These are phyloP conservation scores for Lagerstroemia fauriei DNA, from an alignment of 441 rosid species.

Conservation along the genomic window DNA sequence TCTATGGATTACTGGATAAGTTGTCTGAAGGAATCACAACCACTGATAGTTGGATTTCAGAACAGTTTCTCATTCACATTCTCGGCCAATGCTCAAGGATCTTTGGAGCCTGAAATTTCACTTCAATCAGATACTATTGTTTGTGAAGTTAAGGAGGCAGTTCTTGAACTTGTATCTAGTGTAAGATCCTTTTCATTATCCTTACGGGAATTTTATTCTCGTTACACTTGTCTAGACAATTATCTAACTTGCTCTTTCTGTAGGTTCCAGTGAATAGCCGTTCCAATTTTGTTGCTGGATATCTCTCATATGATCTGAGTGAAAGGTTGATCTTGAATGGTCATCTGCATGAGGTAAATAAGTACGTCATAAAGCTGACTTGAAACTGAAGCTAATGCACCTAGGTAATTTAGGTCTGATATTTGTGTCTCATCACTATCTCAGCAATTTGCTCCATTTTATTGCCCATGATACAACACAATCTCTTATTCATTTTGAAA, in stretches of 20 bases:
- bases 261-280: slow-evolving; percentile 55
- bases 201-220: neutral
- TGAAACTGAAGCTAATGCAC: neutral
- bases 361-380: neutral
- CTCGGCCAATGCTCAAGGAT: slow-evolving; percentile 29
- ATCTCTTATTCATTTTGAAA: neutral
- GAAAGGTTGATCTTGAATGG: slow-evolving; percentile 67
- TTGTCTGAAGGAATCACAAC: slow-evolving; percentile 64
- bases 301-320: slow-evolving; percentile 77
- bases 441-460: neutral
- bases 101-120: slow-evolving; percentile 34
- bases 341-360: slow-evolving; percentile 67
- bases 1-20: slow-evolving; percentile 65
- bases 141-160: slow-evolving; percentile 59
- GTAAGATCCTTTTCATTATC: slow-evolving; percentile 46
- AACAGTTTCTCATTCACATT: slow-evolving; percentile 51
- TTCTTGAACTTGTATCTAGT: slow-evolving; percentile 56
- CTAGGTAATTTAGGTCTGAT: neutral
- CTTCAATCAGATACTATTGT: slow-evolving; percentile 41
- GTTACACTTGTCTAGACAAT: slow-evolving; percentile 7
- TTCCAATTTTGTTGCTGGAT: slow-evolving; percentile 67
- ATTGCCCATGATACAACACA: neutral
- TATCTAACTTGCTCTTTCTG: slow-evolving; percentile 10
- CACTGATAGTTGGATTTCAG: slow-evolving; percentile 61
- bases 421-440: neutral